Evolutionary conservation across 768 basidiomycete genomes (phyloP), one percentile per base, ranked within the genome.

Genomic region (Lactifluus hygrophoroides): DNA sequence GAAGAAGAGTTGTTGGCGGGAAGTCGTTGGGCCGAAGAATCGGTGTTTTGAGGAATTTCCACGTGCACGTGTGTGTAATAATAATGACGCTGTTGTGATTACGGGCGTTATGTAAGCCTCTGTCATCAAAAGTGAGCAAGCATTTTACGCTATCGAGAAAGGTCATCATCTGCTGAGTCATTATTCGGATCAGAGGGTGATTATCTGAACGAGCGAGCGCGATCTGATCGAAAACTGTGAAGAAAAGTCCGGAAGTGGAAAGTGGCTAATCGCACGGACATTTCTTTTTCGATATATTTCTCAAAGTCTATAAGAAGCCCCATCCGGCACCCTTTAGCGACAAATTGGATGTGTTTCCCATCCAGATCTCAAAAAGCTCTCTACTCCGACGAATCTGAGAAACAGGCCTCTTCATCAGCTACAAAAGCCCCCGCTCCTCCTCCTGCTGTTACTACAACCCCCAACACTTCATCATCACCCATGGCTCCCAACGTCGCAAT

Each of bases 401-500:
- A 62, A 19, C 52, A 53, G 37, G 47, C 40, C 54, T 19, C 51
- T 48, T 21, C 50, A 46, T 37, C 66, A 43, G 42, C 54, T 59
- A 60, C 66, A 52, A 51, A 58, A 64, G 40, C 66, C 56, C 57
- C 65, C 2, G 48, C 58, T 30, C 27, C 57, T 9, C 32, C 44
- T 10, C 28, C 52, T 10, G 23, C 55, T 34, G 23, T 62, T 3
- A 17, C 47, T 25, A 25, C 40, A 50, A 13, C 51, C 56, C 47
- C 55, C 35, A 38, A 48, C 34, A 42, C 32, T 2, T 44, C 58
- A 43, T 19, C 57, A 46, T 19, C 57, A 46, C 17, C 50, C 23
- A 50, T 50, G 61, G 61, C 75, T 50, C 84, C 86, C 25, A 79
- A 69, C 63, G 70, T 88, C 62, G 85, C 85, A 54, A 86, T 89